Percentiles rank a stretch among this genome's conserved stretches.
Conservation (phyloP, 225 moss, liverwort and hornwort genomes). For the Climacium dendroides region DNA sequence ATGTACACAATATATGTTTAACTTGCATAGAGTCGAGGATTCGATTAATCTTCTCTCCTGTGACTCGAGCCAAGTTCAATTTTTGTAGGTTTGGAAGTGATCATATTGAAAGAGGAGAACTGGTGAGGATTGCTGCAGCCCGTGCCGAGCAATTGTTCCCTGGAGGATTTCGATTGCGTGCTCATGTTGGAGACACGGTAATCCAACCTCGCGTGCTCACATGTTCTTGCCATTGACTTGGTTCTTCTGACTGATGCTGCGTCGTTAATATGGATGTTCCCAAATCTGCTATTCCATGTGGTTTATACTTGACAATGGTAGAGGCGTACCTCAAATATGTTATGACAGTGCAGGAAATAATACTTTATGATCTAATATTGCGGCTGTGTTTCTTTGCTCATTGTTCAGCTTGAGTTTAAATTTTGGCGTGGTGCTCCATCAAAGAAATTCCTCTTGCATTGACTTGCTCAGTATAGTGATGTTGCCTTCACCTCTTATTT, state of each 20-base stretch:
- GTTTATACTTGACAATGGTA: not conserved
- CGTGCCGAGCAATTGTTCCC: conserved; percentile 57
- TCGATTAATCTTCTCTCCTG: not conserved
- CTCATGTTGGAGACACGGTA: conserved; percentile 94
- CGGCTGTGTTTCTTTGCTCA: not conserved
- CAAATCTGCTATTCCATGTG: not conserved
- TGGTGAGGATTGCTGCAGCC: conserved; percentile 63
- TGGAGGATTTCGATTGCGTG: conserved; percentile 58
- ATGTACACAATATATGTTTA: not conserved
- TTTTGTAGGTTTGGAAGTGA: conserved; percentile 86
- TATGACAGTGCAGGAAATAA: not conserved
- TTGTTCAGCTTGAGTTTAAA: not conserved
- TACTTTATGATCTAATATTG: not conserved
- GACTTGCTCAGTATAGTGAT: not conserved
- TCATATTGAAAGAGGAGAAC: conserved; percentile 62
- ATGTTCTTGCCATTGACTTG: not conserved
- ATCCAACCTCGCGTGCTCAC: not conserved
- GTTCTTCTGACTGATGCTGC: not conserved
- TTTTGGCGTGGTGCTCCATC: not conserved
- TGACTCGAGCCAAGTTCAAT: not conserved
- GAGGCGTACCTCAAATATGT: not conserved
- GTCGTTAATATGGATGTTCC: not conserved
- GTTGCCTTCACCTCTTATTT: not conserved
- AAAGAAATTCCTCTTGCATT: not conserved
- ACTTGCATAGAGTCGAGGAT: not conserved